Evolutionary conservation across 2,329 filamentous ascomycete species (phyloP).

Genomic region (Fusarium longipes): DNA sequence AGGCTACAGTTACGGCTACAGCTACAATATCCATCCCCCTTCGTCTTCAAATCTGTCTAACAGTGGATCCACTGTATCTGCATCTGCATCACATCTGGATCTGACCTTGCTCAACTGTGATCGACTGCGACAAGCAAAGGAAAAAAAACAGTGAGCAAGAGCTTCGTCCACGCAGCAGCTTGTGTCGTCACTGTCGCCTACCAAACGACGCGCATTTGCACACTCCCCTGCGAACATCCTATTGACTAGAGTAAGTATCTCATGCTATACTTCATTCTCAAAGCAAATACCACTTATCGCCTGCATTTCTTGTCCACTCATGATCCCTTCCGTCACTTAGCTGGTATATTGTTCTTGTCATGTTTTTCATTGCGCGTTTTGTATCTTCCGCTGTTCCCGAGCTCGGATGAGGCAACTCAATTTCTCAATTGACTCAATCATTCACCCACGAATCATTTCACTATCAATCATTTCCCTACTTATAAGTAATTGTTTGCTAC

Average conservation of each 20-base stretch:
- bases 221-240: constrained; percentile 19
- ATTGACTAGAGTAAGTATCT: constrained; percentile 27
- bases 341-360: constrained; percentile 6
- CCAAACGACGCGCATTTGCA: constrained; percentile 35
- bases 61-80: constrained; percentile 45
- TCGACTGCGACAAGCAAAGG: constrained; percentile 20
- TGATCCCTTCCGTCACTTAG: not conserved
- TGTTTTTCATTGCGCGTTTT: constrained; percentile 28
- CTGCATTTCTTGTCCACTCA: not conserved
- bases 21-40: constrained; percentile 18
- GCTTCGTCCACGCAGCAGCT: constrained; percentile 18
- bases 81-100: not conserved
- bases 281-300: not conserved
- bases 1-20: constrained; percentile 12
- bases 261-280: constrained; percentile 15
- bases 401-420: constrained; percentile 25
- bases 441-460: not conserved
- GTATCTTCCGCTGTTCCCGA: constrained; percentile 35
- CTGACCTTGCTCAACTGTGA: constrained; percentile 18
- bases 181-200: constrained; percentile 38
- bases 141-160: constrained; percentile 11
- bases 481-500: constrained; percentile 9
- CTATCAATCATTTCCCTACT: no score
- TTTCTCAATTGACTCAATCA: constrained; percentile 14
- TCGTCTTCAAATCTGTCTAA: constrained; percentile 9